Percentiles rank a stretch among this genome's conserved stretches.
Conservation (phyloP, 2,329 filamentous ascomycete species). For the Clonostachys sp. region DNA sequence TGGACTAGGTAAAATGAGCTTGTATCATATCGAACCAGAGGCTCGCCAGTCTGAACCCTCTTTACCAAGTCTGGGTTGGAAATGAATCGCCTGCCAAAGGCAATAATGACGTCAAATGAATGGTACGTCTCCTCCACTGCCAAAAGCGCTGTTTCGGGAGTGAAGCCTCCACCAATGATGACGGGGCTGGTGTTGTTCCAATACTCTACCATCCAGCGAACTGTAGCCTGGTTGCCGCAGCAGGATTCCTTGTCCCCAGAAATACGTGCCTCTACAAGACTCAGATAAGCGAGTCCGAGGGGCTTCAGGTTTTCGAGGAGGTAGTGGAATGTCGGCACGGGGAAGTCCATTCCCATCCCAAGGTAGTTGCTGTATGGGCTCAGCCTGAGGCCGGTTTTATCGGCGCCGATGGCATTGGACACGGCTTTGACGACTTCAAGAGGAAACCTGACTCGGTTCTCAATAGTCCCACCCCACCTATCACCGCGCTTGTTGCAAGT, state of each 20-base stretch:
- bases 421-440: constrained; percentile 45
- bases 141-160: constrained; percentile 42
- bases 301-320: constrained; percentile 42
- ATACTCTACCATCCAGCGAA: constrained; percentile 16
- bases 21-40: constrained; percentile 16
- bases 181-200: constrained; percentile 46
- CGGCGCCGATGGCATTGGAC: constrained; percentile 34
- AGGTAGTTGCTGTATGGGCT: constrained; percentile 47
- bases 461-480: constrained; percentile 20
- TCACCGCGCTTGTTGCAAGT: constrained; percentile 36
- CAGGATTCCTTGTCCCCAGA: constrained; percentile 31
- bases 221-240: constrained; percentile 29
- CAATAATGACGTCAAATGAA: constrained; percentile 36
- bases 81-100: constrained; percentile 20
- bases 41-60: constrained; percentile 14
- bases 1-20: constrained; percentile 16
- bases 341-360: constrained; percentile 40
- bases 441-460: constrained; percentile 40
- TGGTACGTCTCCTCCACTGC: constrained; percentile 27
- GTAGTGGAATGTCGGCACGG: constrained; percentile 46
- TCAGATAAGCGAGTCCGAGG: constrained; percentile 41
- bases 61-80: constrained; percentile 21
- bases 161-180: constrained; percentile 49
- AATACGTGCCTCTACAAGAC: constrained; percentile 50
- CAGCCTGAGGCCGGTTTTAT: constrained; percentile 37